Conservation (phyloP, 164 flowering plant genomes). For the Tinospora cordifolia region DNA sequence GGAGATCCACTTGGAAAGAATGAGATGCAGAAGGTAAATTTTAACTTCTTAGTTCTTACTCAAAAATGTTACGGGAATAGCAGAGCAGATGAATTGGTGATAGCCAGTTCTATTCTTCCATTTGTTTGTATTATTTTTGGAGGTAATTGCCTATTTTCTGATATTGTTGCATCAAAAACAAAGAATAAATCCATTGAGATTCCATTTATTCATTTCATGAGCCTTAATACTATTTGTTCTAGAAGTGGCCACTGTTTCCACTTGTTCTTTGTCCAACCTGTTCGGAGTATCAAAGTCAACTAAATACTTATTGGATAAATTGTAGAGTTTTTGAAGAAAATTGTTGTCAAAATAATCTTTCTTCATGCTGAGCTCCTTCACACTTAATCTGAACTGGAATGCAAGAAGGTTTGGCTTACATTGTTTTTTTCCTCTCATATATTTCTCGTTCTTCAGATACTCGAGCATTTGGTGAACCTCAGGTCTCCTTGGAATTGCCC, state of each 20-base stretch:
- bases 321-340: background rate
- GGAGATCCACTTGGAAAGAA: constrained; percentile 83
- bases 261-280: background rate
- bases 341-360: background rate
- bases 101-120: background rate
- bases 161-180: background rate
- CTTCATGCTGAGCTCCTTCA: background rate
- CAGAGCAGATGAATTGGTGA: background rate
- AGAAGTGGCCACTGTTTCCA: background rate
- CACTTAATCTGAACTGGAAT: too few species aligned
- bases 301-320: background rate
- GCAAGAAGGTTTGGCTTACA: background rate
- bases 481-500: constrained; percentile 99
- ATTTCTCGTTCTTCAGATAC: constrained; percentile 39
- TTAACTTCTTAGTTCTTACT: background rate
- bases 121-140: background rate
- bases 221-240: background rate
- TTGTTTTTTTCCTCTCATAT: background rate
- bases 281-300: background rate
- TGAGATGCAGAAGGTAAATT: constrained; percentile 80
- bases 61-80: background rate
- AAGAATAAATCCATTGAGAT: background rate
- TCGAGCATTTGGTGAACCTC: constrained; percentile 62
- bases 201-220: background rate
- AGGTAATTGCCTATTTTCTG: background rate